Percentiles rank a stretch among this genome's conserved stretches.
Conservation (phyloP, 1,284 basidiomycete genomes). For the Trametes polyzona region DNA sequence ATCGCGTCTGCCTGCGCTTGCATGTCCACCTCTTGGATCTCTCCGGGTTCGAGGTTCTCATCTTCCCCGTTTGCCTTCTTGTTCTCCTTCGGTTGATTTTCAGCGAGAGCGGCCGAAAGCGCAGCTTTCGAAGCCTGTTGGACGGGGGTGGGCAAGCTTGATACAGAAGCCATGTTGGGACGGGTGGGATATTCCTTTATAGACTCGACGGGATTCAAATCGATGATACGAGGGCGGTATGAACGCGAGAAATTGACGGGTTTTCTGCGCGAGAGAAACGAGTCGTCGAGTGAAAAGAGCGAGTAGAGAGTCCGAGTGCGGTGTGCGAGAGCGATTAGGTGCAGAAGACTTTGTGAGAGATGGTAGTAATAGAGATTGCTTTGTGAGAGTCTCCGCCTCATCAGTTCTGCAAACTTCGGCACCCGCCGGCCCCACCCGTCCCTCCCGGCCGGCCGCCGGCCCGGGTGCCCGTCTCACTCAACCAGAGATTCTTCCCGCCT, state of each 20-base stretch:
- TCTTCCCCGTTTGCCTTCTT: constrained; percentile 40
- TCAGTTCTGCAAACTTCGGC: constrained; percentile 18
- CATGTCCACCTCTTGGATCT: constrained; percentile 83
- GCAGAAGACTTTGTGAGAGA: constrained; percentile 8
- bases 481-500: no score
- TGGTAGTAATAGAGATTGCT: constrained; percentile 22
- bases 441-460: not conserved
- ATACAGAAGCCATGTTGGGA: constrained; percentile 34
- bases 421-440: not conserved
- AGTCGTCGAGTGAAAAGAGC: constrained; percentile 23
- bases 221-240: constrained; percentile 10
- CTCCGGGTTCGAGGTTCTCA: constrained; percentile 59
- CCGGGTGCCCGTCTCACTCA: not conserved
- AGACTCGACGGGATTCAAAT: constrained; percentile 9
- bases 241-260: not conserved
- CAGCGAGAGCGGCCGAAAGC: constrained; percentile 68
- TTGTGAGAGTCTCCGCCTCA: constrained; percentile 23
- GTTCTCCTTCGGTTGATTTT: constrained; percentile 42
- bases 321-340: constrained; percentile 16
- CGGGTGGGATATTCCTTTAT: not conserved
- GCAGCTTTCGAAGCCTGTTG: constrained; percentile 77
- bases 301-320: constrained; percentile 11
- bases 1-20: constrained; percentile 80
- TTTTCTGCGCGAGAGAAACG: constrained; percentile 8
- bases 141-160: constrained; percentile 61